Conservation (phyloP, 768 basidiomycete genomes). For the Sporobolomyces pararoseus region DNA sequence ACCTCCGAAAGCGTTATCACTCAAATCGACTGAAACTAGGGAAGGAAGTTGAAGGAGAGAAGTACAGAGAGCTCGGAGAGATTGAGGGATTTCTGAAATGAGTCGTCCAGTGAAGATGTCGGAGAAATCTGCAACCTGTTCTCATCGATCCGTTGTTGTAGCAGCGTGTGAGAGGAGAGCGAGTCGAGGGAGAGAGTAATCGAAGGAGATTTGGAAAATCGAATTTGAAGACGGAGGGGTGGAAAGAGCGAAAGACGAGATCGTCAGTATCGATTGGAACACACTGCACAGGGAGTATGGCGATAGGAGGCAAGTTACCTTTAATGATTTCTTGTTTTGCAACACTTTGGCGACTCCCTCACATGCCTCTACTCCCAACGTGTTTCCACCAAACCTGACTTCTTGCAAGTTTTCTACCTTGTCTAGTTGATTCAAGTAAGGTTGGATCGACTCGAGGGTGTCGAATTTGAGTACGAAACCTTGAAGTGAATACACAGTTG, state of each 20-base stretch:
- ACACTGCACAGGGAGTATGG: no score
- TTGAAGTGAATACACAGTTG: conserved; percentile 54
- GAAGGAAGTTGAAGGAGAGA: conserved; percentile 74
- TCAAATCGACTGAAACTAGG: conserved; percentile 81
- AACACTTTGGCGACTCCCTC: conserved; percentile 76
- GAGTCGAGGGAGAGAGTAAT: no score
- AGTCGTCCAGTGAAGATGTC: conserved; percentile 97
- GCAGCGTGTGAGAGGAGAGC: no score
- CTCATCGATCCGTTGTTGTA: background rate
- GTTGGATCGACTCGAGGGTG: conserved; percentile 67
- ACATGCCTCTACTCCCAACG: conserved; percentile 85
- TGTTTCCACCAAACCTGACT: conserved; percentile 90
- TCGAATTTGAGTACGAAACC: conserved; percentile 78
- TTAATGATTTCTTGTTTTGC: conserved; percentile 62
- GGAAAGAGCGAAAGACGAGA: background rate
- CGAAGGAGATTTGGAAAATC: background rate
- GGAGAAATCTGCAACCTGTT: conserved; percentile 85
- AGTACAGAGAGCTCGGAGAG: conserved; percentile 81
- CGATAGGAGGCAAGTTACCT: conserved; percentile 55
- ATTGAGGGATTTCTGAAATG: conserved; percentile 88
- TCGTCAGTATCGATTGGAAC: no score
- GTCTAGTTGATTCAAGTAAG: conserved; percentile 57
- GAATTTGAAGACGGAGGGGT: conserved; percentile 1
- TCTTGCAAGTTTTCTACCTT: conserved; percentile 65
- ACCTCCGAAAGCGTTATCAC: conserved; percentile 94